Base-by-base conservation (phyloP, 768 basidiomycete species). In the Pleurotus giganteus region DNA sequence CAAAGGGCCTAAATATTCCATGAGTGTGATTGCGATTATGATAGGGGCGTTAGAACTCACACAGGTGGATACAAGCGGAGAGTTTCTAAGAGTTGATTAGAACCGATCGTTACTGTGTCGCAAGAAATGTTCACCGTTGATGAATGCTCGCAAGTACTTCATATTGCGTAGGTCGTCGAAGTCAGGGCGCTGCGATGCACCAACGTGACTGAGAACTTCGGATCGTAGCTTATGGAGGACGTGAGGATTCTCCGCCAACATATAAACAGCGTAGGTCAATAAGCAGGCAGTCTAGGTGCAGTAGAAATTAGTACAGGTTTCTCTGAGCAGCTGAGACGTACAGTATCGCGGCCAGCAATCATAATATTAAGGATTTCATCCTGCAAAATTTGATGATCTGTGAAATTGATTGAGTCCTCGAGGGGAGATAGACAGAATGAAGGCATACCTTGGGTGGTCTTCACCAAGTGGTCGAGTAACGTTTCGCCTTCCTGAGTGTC, bases 281-380 rank as follows among this genome's bases (percentile, higher is more conserved):
- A 73, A 74, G 29, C 72, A 69, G 3, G 83, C 79, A 6, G 77
- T 80, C 78, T 79, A 41, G 2, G 3, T 9, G 34, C 9, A 43
- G 23, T 23, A 32, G 26, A 2, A 45, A 50, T 11, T 7, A n/a
- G n/a, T n/a, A n/a, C n/a, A n/a, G n/a, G n/a, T n/a, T n/a, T n/a
- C n/a, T n/a, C n/a, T n/a, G n/a, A n/a, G n/a, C n/a, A n/a, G n/a
- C n/a, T n/a, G n/a, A 42, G 17, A 55, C 69, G 21, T 50, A 77
- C 77, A 2, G 83, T 86, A 57, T 86, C 84, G 21, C 81, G 72
- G 5, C 80, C 82, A 21, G 83, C 82, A 21, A 85, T 71, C 13
- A 82, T 65, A 37, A 85, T 78, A 57, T 84, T 84, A 13, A 82
- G 60, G 2, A 69, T 71, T 58, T 77, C 74, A 57, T 83, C 82